Evolutionary conservation across 345 rosid genomes (phyloP).

Genomic region (Boechera retrofracta): DNA sequence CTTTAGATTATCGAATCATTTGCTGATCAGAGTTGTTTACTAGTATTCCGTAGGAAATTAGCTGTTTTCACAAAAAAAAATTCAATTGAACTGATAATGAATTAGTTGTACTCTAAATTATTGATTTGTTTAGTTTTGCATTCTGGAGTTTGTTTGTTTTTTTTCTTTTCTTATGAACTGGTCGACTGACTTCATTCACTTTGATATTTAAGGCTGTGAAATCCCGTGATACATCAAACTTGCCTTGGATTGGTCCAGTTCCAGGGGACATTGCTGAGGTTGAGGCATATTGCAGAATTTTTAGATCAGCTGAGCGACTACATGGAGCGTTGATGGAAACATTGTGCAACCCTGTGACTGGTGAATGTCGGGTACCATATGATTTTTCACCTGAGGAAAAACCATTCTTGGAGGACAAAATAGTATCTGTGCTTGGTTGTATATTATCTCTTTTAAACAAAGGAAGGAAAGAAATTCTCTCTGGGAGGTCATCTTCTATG

Average conservation of each 20-base stretch:
- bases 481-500: constrained; percentile 74
- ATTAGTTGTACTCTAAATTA: background rate
- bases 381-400: constrained; percentile 80
- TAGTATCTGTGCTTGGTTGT: constrained; percentile 93
- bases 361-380: constrained; percentile 81
- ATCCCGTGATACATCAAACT: constrained; percentile 67
- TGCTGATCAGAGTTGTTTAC: constrained; percentile 22
- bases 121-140: background rate
- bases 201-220: constrained; percentile 50
- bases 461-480: constrained; percentile 91
- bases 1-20: constrained; percentile 6
- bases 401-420: constrained; percentile 87
- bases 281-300: constrained; percentile 95
- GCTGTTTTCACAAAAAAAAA: background rate
- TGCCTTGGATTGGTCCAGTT: constrained; percentile 90
- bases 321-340: constrained; percentile 92
- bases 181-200: constrained; percentile 42
- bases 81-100: background rate
- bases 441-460: constrained; percentile 81
- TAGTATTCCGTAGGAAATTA: background rate
- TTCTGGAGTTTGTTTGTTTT: background rate
- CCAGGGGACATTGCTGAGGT: constrained; percentile 98
- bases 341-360: constrained; percentile 91
- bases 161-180: constrained; percentile 7
- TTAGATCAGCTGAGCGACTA: constrained; percentile 81